Base-by-base conservation (phyloP, 495 filamentous ascomycete genomes). In the Oleoguttula mirabilis region DNA sequence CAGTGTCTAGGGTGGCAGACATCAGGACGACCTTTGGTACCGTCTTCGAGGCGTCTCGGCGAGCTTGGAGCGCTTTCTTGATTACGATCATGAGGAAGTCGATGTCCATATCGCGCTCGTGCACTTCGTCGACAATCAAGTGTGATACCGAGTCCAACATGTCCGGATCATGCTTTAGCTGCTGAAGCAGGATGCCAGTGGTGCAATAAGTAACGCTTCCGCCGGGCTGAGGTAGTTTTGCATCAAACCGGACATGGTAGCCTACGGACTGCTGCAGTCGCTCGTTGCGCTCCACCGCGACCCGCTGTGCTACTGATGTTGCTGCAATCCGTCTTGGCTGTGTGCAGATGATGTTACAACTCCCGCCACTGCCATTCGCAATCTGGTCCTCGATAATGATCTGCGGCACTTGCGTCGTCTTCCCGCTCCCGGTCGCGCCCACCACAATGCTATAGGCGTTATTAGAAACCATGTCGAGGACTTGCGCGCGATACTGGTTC, bases 341-440 rank as follows among this genome's bases (percentile, higher is more conserved):
- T 21, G 73, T 70, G 48, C 73, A 77, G 24, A 77, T 65, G 42
- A 73, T 67, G 45, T 72, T 71, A 46, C 69, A 70, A 21, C 43
- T 32, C 20, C 55, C 58, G 17, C 69, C 69, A n/a, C 37, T 36
- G 4, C 61, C 66, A 10, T 43, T 39, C 14, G 48, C 46, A 42
- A 69, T 73, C 10, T 68, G 64, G 34, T 74, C 54, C 36, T 77
- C 73, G 3, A 77, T 49, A 22, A 78, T 43, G 10, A 77, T 72
- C 45, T 77, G 75, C 16, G 74, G 75, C 10, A 77, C 61, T 56
- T 78, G 74, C 2, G 75, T 78, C 0, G 73, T 77, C 50, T 78
- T 78, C 32, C 74, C 75, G 36, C 66, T 67, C 15, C 75, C 74
- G 32, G 74, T 76, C 17, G 70, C 69, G 24, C 71, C 73, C 35